These are phyloP conservation scores for Medicago ruthenica DNA, from an alignment of 306 rosid species.

Conservation along the genomic window DNA sequence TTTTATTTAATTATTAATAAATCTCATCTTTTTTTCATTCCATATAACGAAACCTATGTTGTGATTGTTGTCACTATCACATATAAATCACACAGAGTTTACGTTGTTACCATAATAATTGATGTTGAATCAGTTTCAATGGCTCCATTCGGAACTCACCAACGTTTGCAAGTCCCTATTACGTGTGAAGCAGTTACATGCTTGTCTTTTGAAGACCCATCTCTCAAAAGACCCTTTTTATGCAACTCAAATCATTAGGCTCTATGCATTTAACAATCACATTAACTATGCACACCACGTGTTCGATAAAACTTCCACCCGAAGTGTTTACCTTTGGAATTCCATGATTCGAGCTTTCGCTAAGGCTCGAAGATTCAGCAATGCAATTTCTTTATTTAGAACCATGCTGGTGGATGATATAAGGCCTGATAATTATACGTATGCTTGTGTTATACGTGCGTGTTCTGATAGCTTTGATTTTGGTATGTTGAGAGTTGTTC, in stretches of 20 bases:
- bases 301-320: slow-evolving; percentile 66
- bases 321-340: slow-evolving; percentile 82
- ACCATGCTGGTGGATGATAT: slow-evolving; percentile 57
- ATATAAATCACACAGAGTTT: no score
- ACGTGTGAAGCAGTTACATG: slow-evolving; percentile 67
- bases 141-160: slow-evolving; percentile 60
- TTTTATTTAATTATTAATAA: no score
- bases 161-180: slow-evolving; percentile 58
- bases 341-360: slow-evolving; percentile 86
- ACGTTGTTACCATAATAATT: slow-evolving; percentile 17
- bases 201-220: slow-evolving; percentile 58
- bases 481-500: slow-evolving; percentile 45
- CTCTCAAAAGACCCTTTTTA: slow-evolving; percentile 76
- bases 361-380: slow-evolving; percentile 49
- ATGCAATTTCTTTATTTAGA: slow-evolving; percentile 64
- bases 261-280: slow-evolving; percentile 55
- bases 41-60: no score
- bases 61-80: no score
- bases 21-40: no score
- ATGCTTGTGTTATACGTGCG: slow-evolving; percentile 51
- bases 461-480: slow-evolving; percentile 54
- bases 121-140: slow-evolving; percentile 46
- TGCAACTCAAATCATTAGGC: slow-evolving; percentile 66
- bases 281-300: slow-evolving; percentile 58
- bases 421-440: slow-evolving; percentile 59